These are phyloP conservation scores for Saturnispora bothae DNA, from an alignment of 805 yeast species.

Conservation along the genomic window DNA sequence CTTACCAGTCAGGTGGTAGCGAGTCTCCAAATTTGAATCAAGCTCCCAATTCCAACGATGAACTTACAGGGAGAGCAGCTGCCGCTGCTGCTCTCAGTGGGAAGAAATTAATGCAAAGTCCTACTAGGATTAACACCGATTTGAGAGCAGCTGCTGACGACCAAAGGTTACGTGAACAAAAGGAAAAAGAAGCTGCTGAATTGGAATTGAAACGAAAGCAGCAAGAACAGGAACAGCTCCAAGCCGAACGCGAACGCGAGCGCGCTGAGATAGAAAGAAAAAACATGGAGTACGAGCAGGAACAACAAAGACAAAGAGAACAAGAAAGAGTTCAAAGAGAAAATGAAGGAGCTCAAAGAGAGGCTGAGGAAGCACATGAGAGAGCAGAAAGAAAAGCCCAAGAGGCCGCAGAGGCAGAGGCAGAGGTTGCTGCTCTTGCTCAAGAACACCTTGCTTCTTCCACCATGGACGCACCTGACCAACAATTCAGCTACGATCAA, in stretches of 20 bases:
- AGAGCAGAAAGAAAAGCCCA: too few species aligned
- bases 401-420: too few species aligned
- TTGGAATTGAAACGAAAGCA: not conserved
- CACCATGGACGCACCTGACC: too few species aligned
- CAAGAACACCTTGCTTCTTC: too few species aligned
- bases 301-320: conserved; percentile 2
- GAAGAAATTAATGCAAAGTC: conserved; percentile 1
- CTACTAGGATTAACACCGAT: conserved; percentile 1
- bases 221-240: not conserved
- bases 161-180: conserved; percentile 2
- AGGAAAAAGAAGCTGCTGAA: conserved; percentile 3
- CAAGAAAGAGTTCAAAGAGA: conserved; percentile 2
- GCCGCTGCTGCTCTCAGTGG: conserved; percentile 7
- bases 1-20: too few species aligned
- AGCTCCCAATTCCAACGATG: not conserved
- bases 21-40: too few species aligned
- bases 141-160: not conserved
- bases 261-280: conserved; percentile 1
- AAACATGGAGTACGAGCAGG: too few species aligned
- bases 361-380: conserved; percentile 2
- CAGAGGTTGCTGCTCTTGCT: too few species aligned
- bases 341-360: conserved; percentile 1
- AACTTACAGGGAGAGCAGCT: not conserved
- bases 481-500: conserved; percentile 10
- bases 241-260: too few species aligned